Percentiles rank a stretch among this genome's conserved stretches.
phyloP scores from a whole-genome alignment of 345 rosid species.

The Trapa incisa region DNA sequence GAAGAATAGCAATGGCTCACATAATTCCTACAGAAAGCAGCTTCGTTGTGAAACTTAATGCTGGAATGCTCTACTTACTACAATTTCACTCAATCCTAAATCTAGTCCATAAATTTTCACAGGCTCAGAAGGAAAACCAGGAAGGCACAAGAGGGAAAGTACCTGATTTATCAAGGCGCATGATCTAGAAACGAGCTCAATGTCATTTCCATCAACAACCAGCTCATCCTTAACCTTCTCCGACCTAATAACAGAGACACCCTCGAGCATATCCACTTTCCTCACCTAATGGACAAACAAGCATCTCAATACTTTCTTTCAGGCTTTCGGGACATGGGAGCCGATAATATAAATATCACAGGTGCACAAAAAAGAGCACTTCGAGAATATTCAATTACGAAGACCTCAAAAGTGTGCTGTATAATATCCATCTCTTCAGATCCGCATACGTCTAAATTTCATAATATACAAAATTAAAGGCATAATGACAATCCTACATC shows the following conservation, averaged over 20 bases:
- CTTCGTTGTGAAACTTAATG: no score
- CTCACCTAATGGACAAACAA: slow-evolving; percentile 19
- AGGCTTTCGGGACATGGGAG: not conserved
- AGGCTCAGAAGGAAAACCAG: not conserved
- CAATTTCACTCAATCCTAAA: not conserved
- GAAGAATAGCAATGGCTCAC: not conserved
- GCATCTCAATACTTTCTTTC: not conserved
- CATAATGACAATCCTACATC: not conserved
- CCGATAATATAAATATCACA: not conserved
- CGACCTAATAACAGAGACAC: slow-evolving; percentile 19
- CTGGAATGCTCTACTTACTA: not conserved
- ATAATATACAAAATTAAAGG: not conserved
- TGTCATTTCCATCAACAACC: slow-evolving; percentile 26
- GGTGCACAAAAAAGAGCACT: not conserved
- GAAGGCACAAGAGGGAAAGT: not conserved
- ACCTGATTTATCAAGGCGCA: slow-evolving; percentile 36
- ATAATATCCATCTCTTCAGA: not conserved
- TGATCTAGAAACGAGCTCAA: slow-evolving; percentile 28
- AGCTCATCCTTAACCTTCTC: slow-evolving; percentile 36
- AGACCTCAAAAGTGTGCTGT: not conserved
- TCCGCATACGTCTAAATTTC: not conserved
- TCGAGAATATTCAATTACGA: not conserved
- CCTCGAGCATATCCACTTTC: slow-evolving; percentile 30
- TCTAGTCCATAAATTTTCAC: not conserved
- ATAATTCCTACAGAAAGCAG: not conserved